phyloP scores from a whole-genome alignment of 345 rosid genomes.

The Salix koriyanagi region DNA sequence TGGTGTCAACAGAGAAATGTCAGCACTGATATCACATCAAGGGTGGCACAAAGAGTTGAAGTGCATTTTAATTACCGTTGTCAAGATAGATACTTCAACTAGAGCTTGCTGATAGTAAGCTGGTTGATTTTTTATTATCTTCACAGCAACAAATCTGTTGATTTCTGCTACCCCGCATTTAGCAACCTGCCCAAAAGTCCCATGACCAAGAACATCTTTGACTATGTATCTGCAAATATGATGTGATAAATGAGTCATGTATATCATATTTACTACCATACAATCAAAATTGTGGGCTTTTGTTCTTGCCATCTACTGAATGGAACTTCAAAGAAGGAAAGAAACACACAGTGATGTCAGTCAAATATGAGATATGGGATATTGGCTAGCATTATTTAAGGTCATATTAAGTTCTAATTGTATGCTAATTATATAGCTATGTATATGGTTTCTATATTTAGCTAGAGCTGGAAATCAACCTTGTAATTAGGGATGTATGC shows the following conservation, averaged over 20 bases:
- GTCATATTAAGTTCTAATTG: not conserved
- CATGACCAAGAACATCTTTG: conserved; percentile 99
- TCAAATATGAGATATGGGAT: no score
- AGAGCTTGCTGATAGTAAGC: conserved; percentile 98
- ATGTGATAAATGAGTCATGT: not conserved
- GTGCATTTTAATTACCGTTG: conserved; percentile 52
- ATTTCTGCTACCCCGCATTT: conserved; percentile 88
- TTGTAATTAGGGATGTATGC: not conserved
- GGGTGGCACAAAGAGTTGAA: conserved; percentile 11
- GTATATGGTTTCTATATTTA: not conserved
- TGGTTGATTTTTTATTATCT: conserved; percentile 94
- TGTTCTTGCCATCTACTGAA: not conserved
- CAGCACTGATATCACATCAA: not conserved
- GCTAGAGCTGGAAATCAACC: not conserved
- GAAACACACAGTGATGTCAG: not conserved
- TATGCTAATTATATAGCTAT: not conserved
- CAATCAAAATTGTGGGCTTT: not conserved
- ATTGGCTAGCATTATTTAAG: not conserved
- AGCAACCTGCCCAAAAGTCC: conserved; percentile 98
- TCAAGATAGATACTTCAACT: conserved; percentile 96
- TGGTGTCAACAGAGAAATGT: conserved; percentile 14
- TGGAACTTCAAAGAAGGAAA: not conserved
- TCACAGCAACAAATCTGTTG: conserved; percentile 75
- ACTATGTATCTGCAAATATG: conserved; percentile 70
- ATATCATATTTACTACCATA: not conserved